Base-by-base conservation (phyloP, 169 alveolate genomes). In the Babesia bigemina region DNA sequence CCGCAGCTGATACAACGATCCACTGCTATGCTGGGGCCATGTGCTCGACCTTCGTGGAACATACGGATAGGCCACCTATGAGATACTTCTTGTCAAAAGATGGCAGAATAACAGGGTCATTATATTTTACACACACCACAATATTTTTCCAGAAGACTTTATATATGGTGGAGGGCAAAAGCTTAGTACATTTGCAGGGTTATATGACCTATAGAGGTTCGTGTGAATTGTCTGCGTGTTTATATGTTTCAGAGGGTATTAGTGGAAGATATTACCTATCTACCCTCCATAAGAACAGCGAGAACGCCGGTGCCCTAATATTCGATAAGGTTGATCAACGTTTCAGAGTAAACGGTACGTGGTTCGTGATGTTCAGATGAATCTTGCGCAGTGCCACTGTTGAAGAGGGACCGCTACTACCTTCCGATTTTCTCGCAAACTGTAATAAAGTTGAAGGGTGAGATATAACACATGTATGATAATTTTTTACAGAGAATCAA, bases 391-490 rank as follows among this genome's bases (percentile, higher is more conserved):
- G 86, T 55, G 14, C 28, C 42, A 24, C 48, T 45, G 26, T 61
- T 76, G 44, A 33, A 49, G 10, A 16, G 2, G 60, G 26, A 8
- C 16, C 49, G 71, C 21, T 76, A 76, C 55, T 66, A 76, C 33
- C 0, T 70, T 6, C 17, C 17, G 12, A 29, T 76, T 33, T 42
- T 26, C 14, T 50, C 56, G 7, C 9, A 53, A 19, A 42, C 42
- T n/a, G 42, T 19, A 14, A 2, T 76, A 4, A 52, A 56, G 19
- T 48, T 70, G 16, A 76, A 59, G 24, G 72, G 86, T 67, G 39
- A 6, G 39, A 33, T 6, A 33, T 4, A 33, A 33, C 39, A 33
- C 39, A 76, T 22, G 21, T 44, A 9, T 36, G 11, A 10, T 49
- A 28, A 56, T 21, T 33, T 47, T 13, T 49, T 24, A 39, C 28